These are phyloP conservation scores for Sodiomyces alkalinus DNA, from an alignment of 2,329 filamentous ascomycete genomes.

Conservation along the genomic window DNA sequence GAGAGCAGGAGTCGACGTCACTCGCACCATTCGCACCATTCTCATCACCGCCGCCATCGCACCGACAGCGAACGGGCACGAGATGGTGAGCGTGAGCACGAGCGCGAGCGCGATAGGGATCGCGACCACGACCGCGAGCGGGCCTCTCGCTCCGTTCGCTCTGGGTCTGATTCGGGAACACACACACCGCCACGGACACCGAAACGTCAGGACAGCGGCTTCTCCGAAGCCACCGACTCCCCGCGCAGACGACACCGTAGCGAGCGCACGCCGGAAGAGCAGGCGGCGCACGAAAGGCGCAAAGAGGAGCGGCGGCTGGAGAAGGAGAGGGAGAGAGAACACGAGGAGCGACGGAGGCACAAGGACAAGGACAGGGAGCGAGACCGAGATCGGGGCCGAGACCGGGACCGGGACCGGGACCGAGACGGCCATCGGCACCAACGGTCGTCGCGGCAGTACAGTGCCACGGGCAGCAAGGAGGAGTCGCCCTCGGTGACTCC, in stretches of 20 bases:
- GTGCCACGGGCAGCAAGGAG: conserved; percentile 19
- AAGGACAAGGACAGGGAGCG: conserved; percentile 3
- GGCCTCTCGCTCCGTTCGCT: conserved; percentile 8
- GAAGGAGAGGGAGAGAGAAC: conserved; percentile 6
- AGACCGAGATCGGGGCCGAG: too few relatives aligned
- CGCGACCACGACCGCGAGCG: conserved; percentile 1
- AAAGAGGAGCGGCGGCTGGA: conserved; percentile 26
- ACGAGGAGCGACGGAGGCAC: conserved; percentile 6
- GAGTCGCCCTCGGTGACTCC: conserved; percentile 11
- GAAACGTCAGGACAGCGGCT: conserved; percentile 29
- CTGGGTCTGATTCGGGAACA: conserved; percentile 15
- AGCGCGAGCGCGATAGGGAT: conserved; percentile 9
- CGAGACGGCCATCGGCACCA: too few relatives aligned
- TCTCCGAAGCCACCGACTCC: conserved; percentile 13
- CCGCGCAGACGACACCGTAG: conserved; percentile 3
- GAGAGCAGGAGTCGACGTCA: conserved; percentile 14
- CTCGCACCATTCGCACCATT: conserved; percentile 7
- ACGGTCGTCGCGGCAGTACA: conserved; percentile 18
- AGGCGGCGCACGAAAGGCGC: conserved; percentile 31
- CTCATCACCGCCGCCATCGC: conserved; percentile 16
- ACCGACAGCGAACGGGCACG: conserved; percentile 16
- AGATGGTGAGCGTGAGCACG: conserved; percentile 9
- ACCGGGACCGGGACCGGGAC: too few relatives aligned
- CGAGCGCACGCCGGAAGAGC: conserved; percentile 30
- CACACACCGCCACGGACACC: conserved; percentile 22